phyloP scores from a whole-genome alignment of 768 basidiomycete species.

The Pisolithus orientalis region DNA sequence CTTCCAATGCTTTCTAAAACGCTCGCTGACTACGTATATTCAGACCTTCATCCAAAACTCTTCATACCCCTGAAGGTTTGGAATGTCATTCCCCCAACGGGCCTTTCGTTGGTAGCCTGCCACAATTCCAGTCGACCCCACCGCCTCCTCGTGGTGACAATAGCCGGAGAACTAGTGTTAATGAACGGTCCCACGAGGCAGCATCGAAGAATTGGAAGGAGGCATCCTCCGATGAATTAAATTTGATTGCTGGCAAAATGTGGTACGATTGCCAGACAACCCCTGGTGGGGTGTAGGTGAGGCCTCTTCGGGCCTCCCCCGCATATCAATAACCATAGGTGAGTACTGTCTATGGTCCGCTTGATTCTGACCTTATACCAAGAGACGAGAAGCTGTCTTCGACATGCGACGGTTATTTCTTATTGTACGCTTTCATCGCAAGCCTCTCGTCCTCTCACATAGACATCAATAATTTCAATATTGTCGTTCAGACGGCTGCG shows the following conservation, averaged over 20 bases:
- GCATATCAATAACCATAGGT: not conserved
- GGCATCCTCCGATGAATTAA: slow-evolving; percentile 22
- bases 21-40: not conserved
- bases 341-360: not conserved
- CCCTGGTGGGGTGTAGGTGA: not conserved
- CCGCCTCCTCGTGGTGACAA: slow-evolving; percentile 2
- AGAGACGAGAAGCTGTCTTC: too few relatives aligned
- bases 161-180: not conserved
- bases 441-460: too few relatives aligned
- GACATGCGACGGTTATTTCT: too few relatives aligned
- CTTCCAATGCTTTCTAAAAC: slow-evolving; percentile 8
- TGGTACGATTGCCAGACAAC: slow-evolving; percentile 5
- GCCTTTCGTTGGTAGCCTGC: slow-evolving; percentile 14
- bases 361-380: too few relatives aligned
- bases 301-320: not conserved
- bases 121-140: slow-evolving; percentile 25
- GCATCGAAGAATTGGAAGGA: slow-evolving; percentile 2
- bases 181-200: not conserved
- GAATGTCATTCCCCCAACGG: not conserved
- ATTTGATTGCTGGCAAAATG: slow-evolving; percentile 11
- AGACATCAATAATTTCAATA: too few relatives aligned
- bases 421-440: too few relatives aligned
- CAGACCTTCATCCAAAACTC: slow-evolving; percentile 7
- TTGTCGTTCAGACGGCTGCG: too few relatives aligned
- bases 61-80: not conserved